Conservation (phyloP, 2,329 filamentous ascomycete species). For the Rutstroemia sp. region DNA sequence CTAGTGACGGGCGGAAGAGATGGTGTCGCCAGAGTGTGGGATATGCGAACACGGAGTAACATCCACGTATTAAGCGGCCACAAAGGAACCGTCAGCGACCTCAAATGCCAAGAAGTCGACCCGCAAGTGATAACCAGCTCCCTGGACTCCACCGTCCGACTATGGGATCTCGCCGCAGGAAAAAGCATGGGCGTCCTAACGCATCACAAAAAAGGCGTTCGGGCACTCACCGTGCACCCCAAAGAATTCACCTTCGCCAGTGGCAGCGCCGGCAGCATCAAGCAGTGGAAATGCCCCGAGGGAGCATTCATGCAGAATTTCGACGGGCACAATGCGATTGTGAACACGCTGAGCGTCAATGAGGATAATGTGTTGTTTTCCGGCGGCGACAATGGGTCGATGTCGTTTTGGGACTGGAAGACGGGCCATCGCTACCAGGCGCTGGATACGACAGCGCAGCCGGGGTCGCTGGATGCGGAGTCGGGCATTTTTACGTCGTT, state of each 20-base stretch:
- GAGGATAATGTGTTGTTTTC: constrained; percentile 94
- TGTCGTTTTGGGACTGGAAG: constrained; percentile 99
- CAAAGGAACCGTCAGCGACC: constrained; percentile 79
- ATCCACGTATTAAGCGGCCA: constrained; percentile 90
- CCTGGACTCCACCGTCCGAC: constrained; percentile 79
- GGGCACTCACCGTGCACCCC: constrained; percentile 76
- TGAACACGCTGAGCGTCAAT: constrained; percentile 90
- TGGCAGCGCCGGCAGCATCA: constrained; percentile 87
- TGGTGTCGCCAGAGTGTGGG: constrained; percentile 92
- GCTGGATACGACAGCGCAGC: constrained; percentile 86
- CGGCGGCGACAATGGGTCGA: constrained; percentile 88
- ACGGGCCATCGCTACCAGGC: constrained; percentile 86
- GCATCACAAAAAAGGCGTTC: constrained; percentile 96
- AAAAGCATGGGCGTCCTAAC: constrained; percentile 95
- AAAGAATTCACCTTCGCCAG: constrained; percentile 94
- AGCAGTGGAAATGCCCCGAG: constrained; percentile 98
- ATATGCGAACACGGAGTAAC: constrained; percentile 95
- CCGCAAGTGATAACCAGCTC: constrained; percentile 93
- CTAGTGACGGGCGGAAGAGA: constrained; percentile 92
- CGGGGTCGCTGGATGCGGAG: constrained; percentile 88
- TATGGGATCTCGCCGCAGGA: constrained; percentile 94
- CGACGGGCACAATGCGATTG: constrained; percentile 90
- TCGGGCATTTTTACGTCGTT: constrained; percentile 91
- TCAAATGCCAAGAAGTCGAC: constrained; percentile 92
- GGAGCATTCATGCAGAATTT: constrained; percentile 99